A percentile compares a stretch with the other conserved stretches of the same genome.
Evolutionary conservation across 805 yeast genomes (phyloP).

Genomic region (Yarrowia sp.): DNA sequence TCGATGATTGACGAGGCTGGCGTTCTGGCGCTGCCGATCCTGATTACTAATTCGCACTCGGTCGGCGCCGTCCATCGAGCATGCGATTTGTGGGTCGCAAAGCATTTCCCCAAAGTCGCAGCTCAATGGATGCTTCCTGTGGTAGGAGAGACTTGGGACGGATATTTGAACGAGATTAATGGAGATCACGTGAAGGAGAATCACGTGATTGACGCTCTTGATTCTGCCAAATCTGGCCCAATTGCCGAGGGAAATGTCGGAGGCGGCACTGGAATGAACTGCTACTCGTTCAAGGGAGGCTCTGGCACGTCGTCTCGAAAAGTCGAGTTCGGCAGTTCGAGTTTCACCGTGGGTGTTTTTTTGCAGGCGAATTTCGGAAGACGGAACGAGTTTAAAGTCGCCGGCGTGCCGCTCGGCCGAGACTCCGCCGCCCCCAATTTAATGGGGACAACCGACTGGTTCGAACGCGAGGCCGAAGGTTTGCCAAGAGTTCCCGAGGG

Average conservation of each 20-base stretch:
- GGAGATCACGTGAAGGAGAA: conserved; percentile 29
- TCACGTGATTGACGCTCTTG: conserved; percentile 11
- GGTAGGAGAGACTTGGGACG: conserved; percentile 32
- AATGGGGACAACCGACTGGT: conserved; percentile 33
- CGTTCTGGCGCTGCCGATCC: conserved; percentile 6
- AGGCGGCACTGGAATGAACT: conserved; percentile 30
- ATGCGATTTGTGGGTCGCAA: conserved; percentile 10
- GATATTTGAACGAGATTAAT: conserved; percentile 23
- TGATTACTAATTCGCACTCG: conserved; percentile 10
- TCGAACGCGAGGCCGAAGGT: conserved; percentile 21
- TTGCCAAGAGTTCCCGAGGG: conserved; percentile 19
- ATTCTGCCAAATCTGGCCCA: background rate
- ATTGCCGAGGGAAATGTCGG: conserved; percentile 12
- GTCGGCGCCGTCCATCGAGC: conserved; percentile 21
- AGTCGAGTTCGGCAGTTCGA: background rate
- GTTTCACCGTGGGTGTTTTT: conserved; percentile 8
- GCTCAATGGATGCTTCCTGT: conserved; percentile 35
- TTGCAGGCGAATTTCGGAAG: conserved; percentile 25
- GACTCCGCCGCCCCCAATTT: conserved; percentile 18
- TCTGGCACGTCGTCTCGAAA: conserved; percentile 8
- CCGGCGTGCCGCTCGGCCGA: background rate
- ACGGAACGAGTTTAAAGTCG: conserved; percentile 13
- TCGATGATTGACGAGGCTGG: conserved; percentile 35
- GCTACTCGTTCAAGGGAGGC: conserved; percentile 34
- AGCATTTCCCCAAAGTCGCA: conserved; percentile 12